Evolutionary conservation across 2,329 filamentous ascomycete species (phyloP), one percentile per base, ranked within the genome.

Genomic region (Purpureocillium takamizusanense): DNA sequence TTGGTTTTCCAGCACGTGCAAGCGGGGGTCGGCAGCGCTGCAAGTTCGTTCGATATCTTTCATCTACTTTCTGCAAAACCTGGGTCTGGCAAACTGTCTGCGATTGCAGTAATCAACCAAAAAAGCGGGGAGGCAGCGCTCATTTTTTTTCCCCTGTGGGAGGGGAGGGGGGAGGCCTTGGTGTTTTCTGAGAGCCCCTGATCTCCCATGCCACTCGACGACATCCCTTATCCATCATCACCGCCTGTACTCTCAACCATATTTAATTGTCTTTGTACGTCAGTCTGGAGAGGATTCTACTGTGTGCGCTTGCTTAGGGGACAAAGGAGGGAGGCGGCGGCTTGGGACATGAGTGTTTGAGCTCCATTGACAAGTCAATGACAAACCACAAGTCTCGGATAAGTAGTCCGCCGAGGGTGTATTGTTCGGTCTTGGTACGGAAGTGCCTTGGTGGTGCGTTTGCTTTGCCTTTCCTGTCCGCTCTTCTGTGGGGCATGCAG

Each of bases 51-150:
- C 21, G 10, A 25, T 10, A 25, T 25, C 21, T 25, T 25, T 25
- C 6, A 6, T 25, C 21, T 25, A 10, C 21, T n/a, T n/a, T n/a
- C 13, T 27, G 25, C 23, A 39, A 38, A 37, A 40, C 21, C 37
- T 35, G 41, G 40, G 37, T 36, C 30, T 35, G 34, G 40, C 40
- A 31, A 31, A 25, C 32, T 39, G 40, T 42, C 33, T 36, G 36
- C 33, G 31, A 18, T 39, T 42, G 40, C 40, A 36, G 36, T 14
- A 37, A 21, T 29, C 12, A 36, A 30, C 6, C 21, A 25, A 25
- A 25, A 25, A 25, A 25, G 21, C 21, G 21, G 21, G 21, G 21
- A 25, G 21, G 21, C 21, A 25, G 21, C 21, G 21, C 21, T 25
- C 10, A 25, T 25, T 25, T 10, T 25, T 25, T 10, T n/a, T n/a